Evolutionary conservation across 1,139 yeast species (phyloP).

Genomic region (Pichia sp.): DNA sequence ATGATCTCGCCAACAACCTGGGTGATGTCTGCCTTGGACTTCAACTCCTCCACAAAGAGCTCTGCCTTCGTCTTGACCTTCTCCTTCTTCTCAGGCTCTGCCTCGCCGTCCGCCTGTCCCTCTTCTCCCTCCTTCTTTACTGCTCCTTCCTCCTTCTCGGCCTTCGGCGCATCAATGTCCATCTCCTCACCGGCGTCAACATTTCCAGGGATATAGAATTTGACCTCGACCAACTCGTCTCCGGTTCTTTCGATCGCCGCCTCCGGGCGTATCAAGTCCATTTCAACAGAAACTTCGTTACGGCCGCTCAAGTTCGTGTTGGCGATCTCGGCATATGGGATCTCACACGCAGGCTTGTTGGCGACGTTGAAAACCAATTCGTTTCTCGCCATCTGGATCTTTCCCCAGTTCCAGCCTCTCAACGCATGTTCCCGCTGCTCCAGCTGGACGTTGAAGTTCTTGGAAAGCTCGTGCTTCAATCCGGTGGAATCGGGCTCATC

Average conservation of each 20-base stretch:
- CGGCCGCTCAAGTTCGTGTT: constrained; percentile 92
- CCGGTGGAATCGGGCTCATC: constrained; percentile 76
- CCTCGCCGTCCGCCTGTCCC: constrained; percentile 24
- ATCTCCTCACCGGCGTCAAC: constrained; percentile 39
- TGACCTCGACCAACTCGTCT: constrained; percentile 91
- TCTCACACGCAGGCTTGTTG: constrained; percentile 86
- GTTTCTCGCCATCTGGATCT: constrained; percentile 84
- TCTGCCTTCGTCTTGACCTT: constrained; percentile 64
- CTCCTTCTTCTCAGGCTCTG: constrained; percentile 36
- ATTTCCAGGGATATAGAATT: constrained; percentile 87
- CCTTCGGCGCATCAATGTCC: constrained; percentile 24
- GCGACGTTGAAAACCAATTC: constrained; percentile 83
- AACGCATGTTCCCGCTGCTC: constrained; percentile 87
- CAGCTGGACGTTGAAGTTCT: constrained; percentile 65
- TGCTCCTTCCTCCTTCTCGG: constrained; percentile 21
- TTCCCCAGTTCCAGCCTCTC: constrained; percentile 99
- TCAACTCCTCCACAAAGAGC: constrained; percentile 82
- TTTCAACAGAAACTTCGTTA: constrained; percentile 88
- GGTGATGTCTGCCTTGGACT: constrained; percentile 94
- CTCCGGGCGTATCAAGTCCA: constrained; percentile 54
- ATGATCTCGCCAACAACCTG: constrained; percentile 96
- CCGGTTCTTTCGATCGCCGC: constrained; percentile 63
- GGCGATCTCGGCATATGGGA: constrained; percentile 74
- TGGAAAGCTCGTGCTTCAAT: constrained; percentile 77
- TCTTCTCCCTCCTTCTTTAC: constrained; percentile 38